Evolutionary conservation across 2,329 filamentous ascomycete genomes (phyloP).

Genomic region (Exserohilum rostratum): DNA sequence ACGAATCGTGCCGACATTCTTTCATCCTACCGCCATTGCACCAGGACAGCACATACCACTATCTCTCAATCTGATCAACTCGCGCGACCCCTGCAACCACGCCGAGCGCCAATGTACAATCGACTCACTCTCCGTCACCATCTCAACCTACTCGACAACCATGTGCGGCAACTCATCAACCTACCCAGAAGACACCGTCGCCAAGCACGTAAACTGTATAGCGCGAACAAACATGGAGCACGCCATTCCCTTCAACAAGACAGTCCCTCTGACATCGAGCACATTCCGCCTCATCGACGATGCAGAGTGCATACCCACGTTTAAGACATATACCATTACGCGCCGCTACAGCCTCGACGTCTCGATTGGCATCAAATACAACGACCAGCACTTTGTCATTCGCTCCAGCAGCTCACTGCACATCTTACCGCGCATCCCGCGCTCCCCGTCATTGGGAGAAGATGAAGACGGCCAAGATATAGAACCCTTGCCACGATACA

Average conservation of each 20-base stretch:
- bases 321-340: slow-evolving; percentile 44
- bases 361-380: slow-evolving; percentile 35
- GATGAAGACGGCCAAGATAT: slow-evolving; percentile 29
- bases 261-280: slow-evolving; percentile 31
- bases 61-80: slow-evolving; percentile 31
- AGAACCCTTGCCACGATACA: slow-evolving; percentile 42
- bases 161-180: slow-evolving; percentile 35
- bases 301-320: slow-evolving; percentile 41
- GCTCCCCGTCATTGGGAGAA: slow-evolving; percentile 4
- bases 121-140: slow-evolving; percentile 35
- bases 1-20: slow-evolving; percentile 40
- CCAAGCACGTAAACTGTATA: slow-evolving; percentile 42
- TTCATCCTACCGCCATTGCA: slow-evolving; percentile 34
- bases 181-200: slow-evolving; percentile 37
- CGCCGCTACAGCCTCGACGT: slow-evolving; percentile 38
- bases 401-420: slow-evolving; percentile 35
- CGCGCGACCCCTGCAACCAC: slow-evolving; percentile 25
- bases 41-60: slow-evolving; percentile 44
- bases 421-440: slow-evolving; percentile 37
- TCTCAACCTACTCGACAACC: slow-evolving; percentile 41
- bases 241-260: slow-evolving; percentile 27
- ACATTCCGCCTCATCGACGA: slow-evolving; percentile 42
- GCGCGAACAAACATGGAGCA: slow-evolving; percentile 32
- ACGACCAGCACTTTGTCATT: slow-evolving; percentile 34
- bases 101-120: slow-evolving; percentile 30